Evolutionary conservation across 2,329 filamentous ascomycete genomes (phyloP).

Genomic region (Fusarium phyllophilum): DNA sequence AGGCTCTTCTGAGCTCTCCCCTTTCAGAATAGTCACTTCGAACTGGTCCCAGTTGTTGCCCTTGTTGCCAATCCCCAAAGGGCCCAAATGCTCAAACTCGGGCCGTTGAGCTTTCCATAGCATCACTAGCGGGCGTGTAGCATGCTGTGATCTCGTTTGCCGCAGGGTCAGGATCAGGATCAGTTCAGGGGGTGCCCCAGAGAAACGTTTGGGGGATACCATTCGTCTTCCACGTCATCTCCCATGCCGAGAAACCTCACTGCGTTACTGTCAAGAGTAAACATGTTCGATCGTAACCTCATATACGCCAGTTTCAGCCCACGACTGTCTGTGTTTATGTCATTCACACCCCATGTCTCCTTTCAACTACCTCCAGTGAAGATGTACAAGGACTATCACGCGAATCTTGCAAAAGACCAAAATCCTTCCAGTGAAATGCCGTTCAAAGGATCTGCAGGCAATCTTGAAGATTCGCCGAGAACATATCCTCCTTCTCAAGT

Average conservation of each 20-base stretch:
- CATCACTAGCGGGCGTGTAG: constrained; percentile 19
- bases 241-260: constrained; percentile 7
- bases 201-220: constrained; percentile 13
- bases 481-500: constrained; percentile 1
- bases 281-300: not conserved
- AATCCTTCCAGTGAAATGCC: not conserved
- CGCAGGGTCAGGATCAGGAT: constrained; percentile 30
- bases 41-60: constrained; percentile 21
- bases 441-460: constrained; percentile 4
- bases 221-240: constrained; percentile 25
- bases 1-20: constrained; percentile 10
- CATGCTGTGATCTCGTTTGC: constrained; percentile 36
- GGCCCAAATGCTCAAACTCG: constrained; percentile 32
- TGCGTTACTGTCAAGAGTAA: not conserved
- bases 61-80: constrained; percentile 12
- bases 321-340: not conserved
- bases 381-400: not conserved
- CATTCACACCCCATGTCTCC: not conserved
- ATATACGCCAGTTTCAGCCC: not conserved
- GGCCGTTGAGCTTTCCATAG: constrained; percentile 30
- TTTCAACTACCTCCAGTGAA: not conserved
- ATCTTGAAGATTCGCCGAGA: not conserved
- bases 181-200: constrained; percentile 24
- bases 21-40: constrained; percentile 29
- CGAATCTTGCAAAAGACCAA: not conserved